phyloP scores from a whole-genome alignment of 257 asterid species.

The Solanum piurae region DNA sequence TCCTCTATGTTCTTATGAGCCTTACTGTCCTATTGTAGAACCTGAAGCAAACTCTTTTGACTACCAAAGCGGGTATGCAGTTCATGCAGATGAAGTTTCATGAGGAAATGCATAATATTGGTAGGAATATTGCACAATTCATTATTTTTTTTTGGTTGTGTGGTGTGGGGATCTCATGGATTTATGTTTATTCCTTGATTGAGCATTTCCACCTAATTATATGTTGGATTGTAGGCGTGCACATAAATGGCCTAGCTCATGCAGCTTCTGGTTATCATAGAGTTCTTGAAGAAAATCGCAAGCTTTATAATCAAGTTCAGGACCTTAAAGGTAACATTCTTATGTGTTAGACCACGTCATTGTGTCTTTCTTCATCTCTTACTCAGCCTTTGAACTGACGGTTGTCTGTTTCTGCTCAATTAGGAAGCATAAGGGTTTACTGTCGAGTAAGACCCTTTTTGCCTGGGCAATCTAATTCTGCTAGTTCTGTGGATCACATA shows the following conservation, averaged over 20 bases:
- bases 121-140: conserved; percentile 22
- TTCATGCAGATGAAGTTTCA: conserved; percentile 85
- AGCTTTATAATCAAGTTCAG: conserved; percentile 97
- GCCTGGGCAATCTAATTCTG: conserved; percentile 38
- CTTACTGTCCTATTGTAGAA: conserved; percentile 24
- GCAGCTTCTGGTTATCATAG: conserved; percentile 96
- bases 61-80: conserved; percentile 84
- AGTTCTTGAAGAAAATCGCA: conserved; percentile 93
- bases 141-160: neutral
- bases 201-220: neutral
- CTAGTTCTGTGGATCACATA: conserved; percentile 65
- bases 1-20: neutral
- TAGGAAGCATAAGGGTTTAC: conserved; percentile 96
- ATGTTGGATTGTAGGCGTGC: conserved; percentile 40
- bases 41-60: conserved; percentile 64
- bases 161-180: neutral
- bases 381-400: neutral
- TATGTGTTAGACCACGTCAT: neutral
- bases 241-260: conserved; percentile 77
- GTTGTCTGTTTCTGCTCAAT: conserved; percentile 2
- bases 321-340: conserved; percentile 71
- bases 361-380: neutral
- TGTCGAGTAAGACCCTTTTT: conserved; percentile 94
- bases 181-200: neutral
- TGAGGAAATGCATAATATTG: conserved; percentile 72